These are phyloP conservation scores for Ailanthus altissimus DNA, from an alignment of 345 rosid species.

Conservation along the genomic window DNA sequence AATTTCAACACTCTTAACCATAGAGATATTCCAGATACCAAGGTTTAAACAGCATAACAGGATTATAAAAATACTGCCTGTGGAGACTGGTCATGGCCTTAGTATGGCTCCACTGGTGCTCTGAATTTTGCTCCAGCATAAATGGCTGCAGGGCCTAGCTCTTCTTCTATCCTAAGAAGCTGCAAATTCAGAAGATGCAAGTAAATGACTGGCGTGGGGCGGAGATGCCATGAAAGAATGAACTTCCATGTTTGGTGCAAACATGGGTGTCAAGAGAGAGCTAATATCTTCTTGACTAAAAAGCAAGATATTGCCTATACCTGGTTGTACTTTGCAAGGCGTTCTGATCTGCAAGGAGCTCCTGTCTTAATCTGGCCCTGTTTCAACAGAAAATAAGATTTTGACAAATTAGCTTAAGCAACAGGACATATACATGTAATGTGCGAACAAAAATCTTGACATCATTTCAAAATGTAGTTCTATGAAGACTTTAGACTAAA, in stretches of 20 bases:
- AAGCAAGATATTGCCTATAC: constrained; percentile 25
- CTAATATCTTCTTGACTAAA: neutral
- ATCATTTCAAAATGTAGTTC: neutral
- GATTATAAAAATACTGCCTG: neutral
- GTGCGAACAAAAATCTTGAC: neutral
- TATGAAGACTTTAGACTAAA: no score
- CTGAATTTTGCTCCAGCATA: constrained; percentile 57
- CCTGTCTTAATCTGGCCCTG: constrained; percentile 75
- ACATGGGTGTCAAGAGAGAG: neutral
- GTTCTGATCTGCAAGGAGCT: constrained; percentile 76
- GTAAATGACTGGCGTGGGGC: neutral
- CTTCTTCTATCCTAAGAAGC: constrained; percentile 62
- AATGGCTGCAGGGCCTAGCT: constrained; percentile 49
- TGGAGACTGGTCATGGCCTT: neutral
- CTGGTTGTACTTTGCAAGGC: constrained; percentile 77
- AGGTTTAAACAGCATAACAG: no score
- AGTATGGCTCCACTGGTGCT: constrained; percentile 52
- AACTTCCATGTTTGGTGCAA: neutral
- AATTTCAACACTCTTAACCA: neutral
- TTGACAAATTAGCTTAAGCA: neutral
- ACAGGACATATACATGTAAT: neutral
- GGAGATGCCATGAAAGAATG: neutral
- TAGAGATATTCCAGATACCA: no score
- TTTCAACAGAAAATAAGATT: neutral
- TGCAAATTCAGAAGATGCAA: constrained; percentile 20